Evolutionary conservation across 257 asterid genomes (phyloP).

Genomic region (Voacanga thouarsii): DNA sequence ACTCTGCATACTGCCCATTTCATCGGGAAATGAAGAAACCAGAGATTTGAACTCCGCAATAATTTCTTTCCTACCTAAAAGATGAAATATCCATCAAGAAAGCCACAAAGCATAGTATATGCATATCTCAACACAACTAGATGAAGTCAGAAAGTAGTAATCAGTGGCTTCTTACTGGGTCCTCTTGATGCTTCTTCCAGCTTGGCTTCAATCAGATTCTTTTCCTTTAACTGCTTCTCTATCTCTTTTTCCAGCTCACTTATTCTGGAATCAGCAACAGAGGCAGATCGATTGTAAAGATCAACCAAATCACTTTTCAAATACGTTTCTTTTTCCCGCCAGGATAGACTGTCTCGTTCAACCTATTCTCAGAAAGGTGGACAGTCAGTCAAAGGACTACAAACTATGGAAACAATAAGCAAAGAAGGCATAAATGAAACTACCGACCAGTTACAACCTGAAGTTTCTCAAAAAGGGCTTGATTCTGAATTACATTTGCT

Average conservation of each 20-base stretch:
- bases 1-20: constrained; percentile 86
- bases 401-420: constrained; percentile 4
- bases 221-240: constrained; percentile 49
- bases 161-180: constrained; percentile 49
- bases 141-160: constrained; percentile 8
- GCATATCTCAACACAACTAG: not conserved
- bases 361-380: constrained; percentile 39
- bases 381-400: constrained; percentile 7
- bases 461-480: constrained; percentile 72
- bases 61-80: constrained; percentile 85
- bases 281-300: constrained; percentile 67
- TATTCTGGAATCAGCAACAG: constrained; percentile 66
- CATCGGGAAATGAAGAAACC: constrained; percentile 87
- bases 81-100: not conserved
- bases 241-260: constrained; percentile 69
- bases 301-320: constrained; percentile 79
- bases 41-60: constrained; percentile 73
- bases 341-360: constrained; percentile 77
- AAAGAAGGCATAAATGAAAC: constrained; percentile 30
- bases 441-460: constrained; percentile 65
- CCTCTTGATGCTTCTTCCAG: constrained; percentile 76
- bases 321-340: constrained; percentile 78
- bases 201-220: constrained; percentile 51
- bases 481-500: constrained; percentile 64
- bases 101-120: not conserved